A percentile compares a stretch with the other conserved stretches of the same genome.
These are phyloP conservation scores for Boechera divaricarpa DNA, from an alignment of 345 rosid genomes.

Conservation along the genomic window DNA sequence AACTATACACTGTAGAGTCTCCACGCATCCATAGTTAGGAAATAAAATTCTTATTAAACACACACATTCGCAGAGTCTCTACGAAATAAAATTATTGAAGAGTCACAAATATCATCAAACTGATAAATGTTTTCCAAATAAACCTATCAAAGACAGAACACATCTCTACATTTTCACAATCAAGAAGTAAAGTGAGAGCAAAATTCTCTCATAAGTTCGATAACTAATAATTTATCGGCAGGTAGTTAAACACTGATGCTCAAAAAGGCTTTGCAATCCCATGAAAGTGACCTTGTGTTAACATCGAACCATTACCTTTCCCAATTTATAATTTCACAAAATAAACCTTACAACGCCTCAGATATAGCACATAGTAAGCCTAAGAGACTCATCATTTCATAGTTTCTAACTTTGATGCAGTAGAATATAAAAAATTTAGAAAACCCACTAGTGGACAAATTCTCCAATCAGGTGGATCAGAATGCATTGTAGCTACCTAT, in stretches of 20 bases:
- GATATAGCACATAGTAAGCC: not conserved
- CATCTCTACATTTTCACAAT: not conserved
- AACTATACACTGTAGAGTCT: constrained; percentile 15
- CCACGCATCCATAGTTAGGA: constrained; percentile 1
- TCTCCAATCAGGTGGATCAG: not conserved
- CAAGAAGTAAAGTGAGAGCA: not conserved
- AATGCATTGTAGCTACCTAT: constrained; percentile 19
- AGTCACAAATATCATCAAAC: constrained; percentile 3
- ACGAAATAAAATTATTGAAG: not conserved
- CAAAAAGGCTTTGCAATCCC: not conserved
- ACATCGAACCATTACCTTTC: not conserved
- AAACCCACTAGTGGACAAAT: constrained; percentile 32
- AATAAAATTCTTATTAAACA: constrained; percentile 6
- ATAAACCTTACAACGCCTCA: not conserved
- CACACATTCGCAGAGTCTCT: too few species aligned
- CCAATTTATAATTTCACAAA: not conserved
- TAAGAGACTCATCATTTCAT: constrained; percentile 9
- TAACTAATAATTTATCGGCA: not conserved
- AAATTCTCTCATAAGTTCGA: not conserved
- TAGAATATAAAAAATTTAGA: not conserved
- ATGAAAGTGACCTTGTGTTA: not conserved
- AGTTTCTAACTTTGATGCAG: constrained; percentile 15
- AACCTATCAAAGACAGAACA: constrained; percentile 20
- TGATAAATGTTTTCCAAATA: not conserved
- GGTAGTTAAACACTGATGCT: not conserved